Percentiles rank a stretch among this genome's conserved stretches.
phyloP scores from a whole-genome alignment of 2,329 filamentous ascomycete species.

The Aspergillus quadricinctus region DNA sequence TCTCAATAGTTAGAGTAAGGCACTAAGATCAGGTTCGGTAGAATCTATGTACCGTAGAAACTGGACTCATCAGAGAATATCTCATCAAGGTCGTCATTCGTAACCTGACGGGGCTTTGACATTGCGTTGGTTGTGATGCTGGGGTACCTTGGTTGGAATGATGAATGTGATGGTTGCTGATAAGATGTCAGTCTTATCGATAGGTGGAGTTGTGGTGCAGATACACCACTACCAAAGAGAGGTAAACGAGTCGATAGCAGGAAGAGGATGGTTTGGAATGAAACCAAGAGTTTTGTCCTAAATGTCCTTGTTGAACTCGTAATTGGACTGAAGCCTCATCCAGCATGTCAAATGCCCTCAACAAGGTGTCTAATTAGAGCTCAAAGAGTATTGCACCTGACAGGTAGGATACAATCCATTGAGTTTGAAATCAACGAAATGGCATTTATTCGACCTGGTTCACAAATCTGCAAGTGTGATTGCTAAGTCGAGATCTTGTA shows the following conservation, averaged over 20 bases:
- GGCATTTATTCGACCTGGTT: neutral
- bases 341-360: neutral
- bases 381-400: neutral
- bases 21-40: neutral
- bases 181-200: neutral
- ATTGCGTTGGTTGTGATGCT: neutral
- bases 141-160: neutral
- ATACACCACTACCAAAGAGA: no score
- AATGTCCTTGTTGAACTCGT: neutral
- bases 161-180: neutral
- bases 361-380: neutral
- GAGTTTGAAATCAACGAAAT: neutral
- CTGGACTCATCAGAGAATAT: constrained; percentile 42
- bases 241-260: neutral
- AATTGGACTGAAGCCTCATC: neutral
- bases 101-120: neutral
- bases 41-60: constrained; percentile 36
- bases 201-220: neutral
- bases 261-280: neutral
- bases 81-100: constrained; percentile 11
- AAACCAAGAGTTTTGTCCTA: neutral
- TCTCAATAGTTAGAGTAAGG: neutral
- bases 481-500: neutral
- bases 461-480: neutral
- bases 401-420: neutral